A percentile compares a stretch with the other conserved stretches of the same genome.
phyloP scores from a whole-genome alignment of 2,329 filamentous ascomycete species.

The Onygenales sp. region DNA sequence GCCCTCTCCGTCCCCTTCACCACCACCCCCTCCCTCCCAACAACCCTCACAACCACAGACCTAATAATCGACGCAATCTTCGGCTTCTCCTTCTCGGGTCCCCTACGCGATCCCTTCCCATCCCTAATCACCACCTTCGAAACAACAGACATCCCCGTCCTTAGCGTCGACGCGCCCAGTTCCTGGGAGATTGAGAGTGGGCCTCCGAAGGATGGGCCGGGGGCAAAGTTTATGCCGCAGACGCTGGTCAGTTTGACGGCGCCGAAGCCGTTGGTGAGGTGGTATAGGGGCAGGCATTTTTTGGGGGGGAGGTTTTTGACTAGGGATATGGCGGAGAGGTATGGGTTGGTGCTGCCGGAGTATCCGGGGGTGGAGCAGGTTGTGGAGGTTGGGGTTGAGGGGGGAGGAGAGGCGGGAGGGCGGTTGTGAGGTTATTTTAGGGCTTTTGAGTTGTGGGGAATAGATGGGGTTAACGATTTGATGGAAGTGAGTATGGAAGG shows the following conservation, averaged over 20 bases:
- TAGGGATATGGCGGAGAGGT: slow-evolving; percentile 69
- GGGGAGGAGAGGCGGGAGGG: slow-evolving; percentile 22
- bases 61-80: slow-evolving; percentile 91
- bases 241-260: slow-evolving; percentile 83
- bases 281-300: slow-evolving; percentile 79
- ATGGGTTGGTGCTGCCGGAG: slow-evolving; percentile 68
- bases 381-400: slow-evolving; percentile 55
- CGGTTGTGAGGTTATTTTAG: slow-evolving; percentile 17
- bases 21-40: slow-evolving; percentile 55
- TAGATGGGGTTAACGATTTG: not conserved
- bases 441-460: not conserved
- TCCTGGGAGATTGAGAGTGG: slow-evolving; percentile 90
- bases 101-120: slow-evolving; percentile 86
- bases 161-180: slow-evolving; percentile 85
- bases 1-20: slow-evolving; percentile 77
- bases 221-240: slow-evolving; percentile 69
- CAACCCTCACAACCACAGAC: slow-evolving; percentile 58
- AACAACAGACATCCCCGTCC: slow-evolving; percentile 63
- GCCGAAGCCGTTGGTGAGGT: slow-evolving; percentile 78
- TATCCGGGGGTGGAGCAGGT: slow-evolving; percentile 86
- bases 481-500: too few relatives aligned
- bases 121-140: slow-evolving; percentile 69
- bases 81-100: slow-evolving; percentile 86
- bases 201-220: slow-evolving; percentile 59
- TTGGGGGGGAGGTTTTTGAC: slow-evolving; percentile 84